Evolutionary conservation across 441 rosid genomes (phyloP).

Genomic region (Syzygium syzygioides): DNA sequence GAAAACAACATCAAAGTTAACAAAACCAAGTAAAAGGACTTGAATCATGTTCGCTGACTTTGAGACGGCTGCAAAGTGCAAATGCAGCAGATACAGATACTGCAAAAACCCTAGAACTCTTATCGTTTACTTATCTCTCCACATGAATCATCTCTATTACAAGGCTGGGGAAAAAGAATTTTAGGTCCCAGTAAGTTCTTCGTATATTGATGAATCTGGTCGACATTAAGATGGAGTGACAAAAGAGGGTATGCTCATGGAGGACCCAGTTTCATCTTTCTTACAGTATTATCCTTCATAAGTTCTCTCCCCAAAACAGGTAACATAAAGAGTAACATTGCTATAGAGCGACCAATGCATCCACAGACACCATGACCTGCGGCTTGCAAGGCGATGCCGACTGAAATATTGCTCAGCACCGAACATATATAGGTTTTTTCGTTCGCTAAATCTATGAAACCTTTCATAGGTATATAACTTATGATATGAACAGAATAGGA

Average conservation of each 20-base stretch:
- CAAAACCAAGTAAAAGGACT: not conserved
- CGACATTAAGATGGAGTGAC: no score
- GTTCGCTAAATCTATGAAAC: not conserved
- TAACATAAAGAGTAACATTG: not conserved
- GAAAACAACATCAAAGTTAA: not conserved
- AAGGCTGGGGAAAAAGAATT: no score
- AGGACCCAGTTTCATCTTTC: not conserved
- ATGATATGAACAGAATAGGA: not conserved
- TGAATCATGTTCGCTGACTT: not conserved
- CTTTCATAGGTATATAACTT: not conserved
- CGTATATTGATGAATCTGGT: no score
- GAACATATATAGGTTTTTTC: not conserved
- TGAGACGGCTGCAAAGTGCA: not conserved
- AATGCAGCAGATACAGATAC: not conserved
- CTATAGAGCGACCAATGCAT: not conserved
- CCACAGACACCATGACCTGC: not conserved
- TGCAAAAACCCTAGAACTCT: no score
- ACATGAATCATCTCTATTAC: no score
- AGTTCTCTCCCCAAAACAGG: not conserved
- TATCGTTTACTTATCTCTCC: no score
- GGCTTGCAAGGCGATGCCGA: not conserved
- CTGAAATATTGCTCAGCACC: not conserved
- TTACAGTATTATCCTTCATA: not conserved
- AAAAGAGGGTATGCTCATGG: not conserved
- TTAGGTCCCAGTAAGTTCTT: no score